Evolutionary conservation across 2,329 filamentous ascomycete species (phyloP).

Genomic region (Bipolaris victoriae): DNA sequence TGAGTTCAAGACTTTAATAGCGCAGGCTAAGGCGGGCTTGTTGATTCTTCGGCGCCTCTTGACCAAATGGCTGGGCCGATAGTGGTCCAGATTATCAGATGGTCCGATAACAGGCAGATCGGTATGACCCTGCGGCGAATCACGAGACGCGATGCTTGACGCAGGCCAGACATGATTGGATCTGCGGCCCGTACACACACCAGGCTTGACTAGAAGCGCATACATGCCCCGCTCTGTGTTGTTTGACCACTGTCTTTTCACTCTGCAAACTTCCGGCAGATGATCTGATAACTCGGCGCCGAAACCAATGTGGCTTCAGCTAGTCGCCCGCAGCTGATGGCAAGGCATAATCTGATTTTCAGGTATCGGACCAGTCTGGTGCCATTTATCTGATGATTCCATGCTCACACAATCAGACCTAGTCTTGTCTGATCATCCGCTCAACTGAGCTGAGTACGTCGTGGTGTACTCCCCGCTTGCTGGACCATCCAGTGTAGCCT

Average conservation of each 20-base stretch:
- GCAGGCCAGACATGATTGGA: constrained; percentile 5
- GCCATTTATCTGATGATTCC: constrained; percentile 6
- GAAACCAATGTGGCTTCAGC: constrained; percentile 9
- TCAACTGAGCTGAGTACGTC: neutral
- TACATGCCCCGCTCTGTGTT: constrained; percentile 14
- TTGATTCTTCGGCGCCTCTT: constrained; percentile 21
- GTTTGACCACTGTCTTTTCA: constrained; percentile 7
- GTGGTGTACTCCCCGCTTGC: neutral
- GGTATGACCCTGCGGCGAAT: constrained; percentile 21
- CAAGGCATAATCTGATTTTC: constrained; percentile 34
- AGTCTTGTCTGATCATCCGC: neutral
- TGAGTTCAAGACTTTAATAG: constrained; percentile 26
- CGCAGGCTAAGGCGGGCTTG: constrained; percentile 23
- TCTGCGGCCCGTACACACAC: neutral
- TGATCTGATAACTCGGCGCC: constrained; percentile 33
- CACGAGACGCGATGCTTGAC: constrained; percentile 6
- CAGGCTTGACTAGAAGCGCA: neutral
- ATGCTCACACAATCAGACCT: constrained; percentile 7
- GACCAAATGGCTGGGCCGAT: constrained; percentile 19
- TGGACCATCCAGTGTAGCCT: constrained; percentile 5
- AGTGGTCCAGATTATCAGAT: constrained; percentile 41
- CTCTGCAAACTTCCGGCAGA: constrained; percentile 11
- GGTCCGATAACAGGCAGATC: constrained; percentile 28
- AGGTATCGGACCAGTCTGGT: neutral
- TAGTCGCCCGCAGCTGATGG: constrained; percentile 3